These are phyloP conservation scores for Pseudogymnoascus pannorum DNA, from an alignment of 2,329 filamentous ascomycete genomes.

Conservation along the genomic window DNA sequence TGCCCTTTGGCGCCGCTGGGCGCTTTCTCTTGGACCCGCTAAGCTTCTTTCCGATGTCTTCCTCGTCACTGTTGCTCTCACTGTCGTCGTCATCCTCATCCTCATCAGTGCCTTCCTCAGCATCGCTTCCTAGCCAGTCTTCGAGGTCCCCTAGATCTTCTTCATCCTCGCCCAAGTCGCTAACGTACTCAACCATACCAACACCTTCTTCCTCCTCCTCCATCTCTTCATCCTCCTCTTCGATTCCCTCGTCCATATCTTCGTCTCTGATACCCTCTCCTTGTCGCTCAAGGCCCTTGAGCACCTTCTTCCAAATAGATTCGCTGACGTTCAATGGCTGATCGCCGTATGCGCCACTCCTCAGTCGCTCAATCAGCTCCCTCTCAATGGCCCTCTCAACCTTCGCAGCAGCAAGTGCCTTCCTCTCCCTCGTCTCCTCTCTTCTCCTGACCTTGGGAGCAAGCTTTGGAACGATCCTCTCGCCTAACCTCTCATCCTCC, in stretches of 20 bases:
- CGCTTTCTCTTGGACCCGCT: constrained; percentile 43
- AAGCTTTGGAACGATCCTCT: constrained; percentile 79
- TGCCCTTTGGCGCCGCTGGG: constrained; percentile 25
- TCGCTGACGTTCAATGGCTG: constrained; percentile 93
- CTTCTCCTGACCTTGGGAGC: constrained; percentile 81
- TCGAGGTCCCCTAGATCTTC: constrained; percentile 75
- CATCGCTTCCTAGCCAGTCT: constrained; percentile 80
- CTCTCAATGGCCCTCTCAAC: constrained; percentile 93
- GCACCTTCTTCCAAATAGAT: constrained; percentile 93
- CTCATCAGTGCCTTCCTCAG: constrained; percentile 34
- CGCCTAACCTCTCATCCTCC: constrained; percentile 83
- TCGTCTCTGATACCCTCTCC: constrained; percentile 77
- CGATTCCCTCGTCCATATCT: constrained; percentile 81
- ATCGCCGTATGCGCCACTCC: constrained; percentile 90
- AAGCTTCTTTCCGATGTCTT: constrained; percentile 37
- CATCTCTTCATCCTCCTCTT: constrained; percentile 63
- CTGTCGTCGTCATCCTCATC: constrained; percentile 51
- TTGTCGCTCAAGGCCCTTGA: constrained; percentile 79
- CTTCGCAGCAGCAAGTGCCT: constrained; percentile 78
- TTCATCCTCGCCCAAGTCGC: constrained; percentile 79
- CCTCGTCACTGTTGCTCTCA: constrained; percentile 44
- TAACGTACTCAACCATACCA: constrained; percentile 84
- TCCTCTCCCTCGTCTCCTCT: constrained; percentile 68
- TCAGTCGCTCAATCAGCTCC: constrained; percentile 82
- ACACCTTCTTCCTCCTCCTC: constrained; percentile 62